Conservation (phyloP, 192 early-diverging fungal genomes). For the Jimgerdemannia lactiflua region DNA sequence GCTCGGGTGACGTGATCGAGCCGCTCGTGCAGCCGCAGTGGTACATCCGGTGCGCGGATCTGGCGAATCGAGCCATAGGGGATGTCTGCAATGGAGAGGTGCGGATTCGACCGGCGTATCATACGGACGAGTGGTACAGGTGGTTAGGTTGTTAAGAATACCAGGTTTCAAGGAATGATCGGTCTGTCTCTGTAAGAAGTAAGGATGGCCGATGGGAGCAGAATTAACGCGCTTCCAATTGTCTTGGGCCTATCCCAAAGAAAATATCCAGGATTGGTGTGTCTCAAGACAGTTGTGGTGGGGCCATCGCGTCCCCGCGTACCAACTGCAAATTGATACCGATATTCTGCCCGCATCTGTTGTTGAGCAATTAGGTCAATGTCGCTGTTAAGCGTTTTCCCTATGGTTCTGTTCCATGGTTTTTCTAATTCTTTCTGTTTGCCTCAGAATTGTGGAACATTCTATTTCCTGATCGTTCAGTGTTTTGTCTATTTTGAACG, state of each 20-base stretch:
- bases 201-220: too few species aligned
- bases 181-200: too few species aligned
- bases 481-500: background rate
- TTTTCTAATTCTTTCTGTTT: too few species aligned
- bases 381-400: background rate
- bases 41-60: slow-evolving; percentile 40
- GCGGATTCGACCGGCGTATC: slow-evolving; percentile 66
- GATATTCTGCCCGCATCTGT: background rate
- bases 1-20: slow-evolving; percentile 94
- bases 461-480: background rate
- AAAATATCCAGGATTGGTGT: slow-evolving; percentile 94
- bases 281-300: slow-evolving; percentile 98
- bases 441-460: too few species aligned
- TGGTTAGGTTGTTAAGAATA: slow-evolving; percentile 65
- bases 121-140: slow-evolving; percentile 80
- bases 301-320: slow-evolving; percentile 95
- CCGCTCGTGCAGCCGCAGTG: slow-evolving; percentile 96
- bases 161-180: background rate
- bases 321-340: slow-evolving; percentile 59
- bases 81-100: slow-evolving; percentile 64
- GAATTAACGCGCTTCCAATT: background rate
- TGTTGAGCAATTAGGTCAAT: background rate
- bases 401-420: too few species aligned
- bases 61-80: slow-evolving; percentile 69
- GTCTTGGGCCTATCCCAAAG: slow-evolving; percentile 5